Percentiles rank a stretch among this genome's conserved stretches.
phyloP scores from a whole-genome alignment of 108 stramenopile genomes.

The Nitzschia sp. region DNA sequence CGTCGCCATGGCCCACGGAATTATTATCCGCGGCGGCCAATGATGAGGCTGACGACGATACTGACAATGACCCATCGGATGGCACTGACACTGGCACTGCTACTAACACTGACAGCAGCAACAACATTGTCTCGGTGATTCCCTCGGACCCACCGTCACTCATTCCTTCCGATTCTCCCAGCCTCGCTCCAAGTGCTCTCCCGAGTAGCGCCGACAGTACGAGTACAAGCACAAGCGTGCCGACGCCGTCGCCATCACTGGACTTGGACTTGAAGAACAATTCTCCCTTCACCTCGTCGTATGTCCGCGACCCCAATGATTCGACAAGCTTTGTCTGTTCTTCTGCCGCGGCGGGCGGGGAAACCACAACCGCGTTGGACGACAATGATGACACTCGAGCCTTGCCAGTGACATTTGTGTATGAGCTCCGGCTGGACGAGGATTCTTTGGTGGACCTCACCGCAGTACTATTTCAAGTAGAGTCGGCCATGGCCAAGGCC shows the following conservation, averaged over 20 bases:
- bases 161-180: not conserved
- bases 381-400: not conserved
- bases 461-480: not conserved
- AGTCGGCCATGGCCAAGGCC: conserved; percentile 6
- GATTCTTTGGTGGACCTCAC: not conserved
- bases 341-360: not conserved
- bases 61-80: too few relatives aligned
- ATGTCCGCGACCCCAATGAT: not conserved
- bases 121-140: too few relatives aligned
- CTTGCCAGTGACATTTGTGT: not conserved
- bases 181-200: not conserved
- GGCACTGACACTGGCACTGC: too few relatives aligned
- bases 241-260: not conserved
- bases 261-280: not conserved
- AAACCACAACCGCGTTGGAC: too few relatives aligned
- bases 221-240: not conserved
- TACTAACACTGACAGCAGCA: too few relatives aligned
- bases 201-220: not conserved
- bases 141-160: too few relatives aligned
- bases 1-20: too few relatives aligned
- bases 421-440: conserved; percentile 6
- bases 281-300: not conserved
- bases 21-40: too few relatives aligned
- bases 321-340: conserved; percentile 6
- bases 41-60: too few relatives aligned